These are phyloP conservation scores for Psilocybe cubensis DNA, from an alignment of 768 basidiomycete species.

Conservation along the genomic window DNA sequence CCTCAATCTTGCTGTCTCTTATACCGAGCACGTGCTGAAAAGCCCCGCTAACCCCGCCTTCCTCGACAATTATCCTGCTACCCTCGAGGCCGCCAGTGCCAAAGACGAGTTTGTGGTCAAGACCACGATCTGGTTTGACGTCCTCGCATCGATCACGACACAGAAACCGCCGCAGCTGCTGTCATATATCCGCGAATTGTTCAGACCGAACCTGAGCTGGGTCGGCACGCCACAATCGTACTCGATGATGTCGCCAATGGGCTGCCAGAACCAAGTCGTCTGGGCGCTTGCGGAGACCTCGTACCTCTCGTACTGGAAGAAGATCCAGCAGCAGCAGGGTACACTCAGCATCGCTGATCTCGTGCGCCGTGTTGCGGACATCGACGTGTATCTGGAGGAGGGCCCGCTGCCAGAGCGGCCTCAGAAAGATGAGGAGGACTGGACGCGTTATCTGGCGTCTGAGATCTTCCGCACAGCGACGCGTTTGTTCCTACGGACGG, in stretches of 20 bases:
- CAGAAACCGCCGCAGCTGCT: constrained; percentile 60
- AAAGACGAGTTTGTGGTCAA: constrained; percentile 77
- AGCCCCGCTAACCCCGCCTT: constrained; percentile 32
- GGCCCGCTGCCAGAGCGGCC: constrained; percentile 23
- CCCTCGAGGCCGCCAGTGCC: constrained; percentile 44
- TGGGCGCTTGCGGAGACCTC: constrained; percentile 81
- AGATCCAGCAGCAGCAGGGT: constrained; percentile 37
- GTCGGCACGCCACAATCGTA: constrained; percentile 44
- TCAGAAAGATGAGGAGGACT: constrained; percentile 27
- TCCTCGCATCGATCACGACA: constrained; percentile 79
- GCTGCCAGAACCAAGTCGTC: constrained; percentile 79
- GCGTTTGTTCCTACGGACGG: constrained; percentile 73
- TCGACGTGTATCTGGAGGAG: constrained; percentile 45
- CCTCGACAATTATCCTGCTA: constrained; percentile 45
- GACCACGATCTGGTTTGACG: constrained; percentile 88
- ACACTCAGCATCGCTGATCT: constrained; percentile 64
- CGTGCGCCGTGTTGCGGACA: constrained; percentile 52
- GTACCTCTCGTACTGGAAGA: constrained; percentile 69
- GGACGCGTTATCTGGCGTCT: constrained; percentile 48
- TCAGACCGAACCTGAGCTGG: constrained; percentile 46
- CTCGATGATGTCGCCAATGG: constrained; percentile 86
- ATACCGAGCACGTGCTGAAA: constrained; percentile 53
- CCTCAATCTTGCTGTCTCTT: constrained; percentile 62
- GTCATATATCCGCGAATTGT: constrained; percentile 57
- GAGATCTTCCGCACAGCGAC: constrained; percentile 78